A percentile compares a stretch with the other conserved stretches of the same genome.
Conservation (phyloP, 768 basidiomycete genomes). For the Kwoniella newhampshirensis region DNA sequence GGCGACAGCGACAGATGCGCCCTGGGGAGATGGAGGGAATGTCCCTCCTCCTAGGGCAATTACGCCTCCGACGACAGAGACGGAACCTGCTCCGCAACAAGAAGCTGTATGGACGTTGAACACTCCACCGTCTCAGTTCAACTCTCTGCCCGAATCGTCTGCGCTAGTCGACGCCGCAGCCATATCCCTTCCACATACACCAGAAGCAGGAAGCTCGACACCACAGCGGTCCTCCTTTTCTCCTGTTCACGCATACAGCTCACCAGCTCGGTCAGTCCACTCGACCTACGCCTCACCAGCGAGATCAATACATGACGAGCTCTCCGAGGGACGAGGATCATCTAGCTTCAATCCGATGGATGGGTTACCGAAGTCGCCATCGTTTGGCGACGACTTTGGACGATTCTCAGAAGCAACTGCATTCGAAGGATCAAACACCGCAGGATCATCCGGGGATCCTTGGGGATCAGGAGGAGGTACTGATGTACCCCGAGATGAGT, state of each 20-base stretch:
- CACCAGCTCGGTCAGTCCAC: not conserved
- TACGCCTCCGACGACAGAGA: too few relatives aligned
- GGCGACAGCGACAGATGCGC: not conserved
- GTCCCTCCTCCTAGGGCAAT: not conserved
- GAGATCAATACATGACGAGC: not conserved
- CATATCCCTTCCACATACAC: not conserved
- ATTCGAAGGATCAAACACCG: too few relatives aligned
- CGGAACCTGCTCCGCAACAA: too few relatives aligned
- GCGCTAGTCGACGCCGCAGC: not conserved
- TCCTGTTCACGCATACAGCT: not conserved
- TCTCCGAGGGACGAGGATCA: not conserved
- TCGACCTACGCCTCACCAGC: not conserved
- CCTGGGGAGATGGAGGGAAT: not conserved
- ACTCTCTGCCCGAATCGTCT: too few relatives aligned
- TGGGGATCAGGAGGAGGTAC: slow-evolving; percentile 16
- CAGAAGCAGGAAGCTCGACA: not conserved
- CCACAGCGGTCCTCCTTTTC: not conserved
- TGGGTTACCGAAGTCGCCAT: slow-evolving; percentile 31
- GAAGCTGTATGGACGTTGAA: too few relatives aligned
- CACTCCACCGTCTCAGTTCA: too few relatives aligned
- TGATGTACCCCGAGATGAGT: not conserved
- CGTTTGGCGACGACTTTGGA: slow-evolving; percentile 36
- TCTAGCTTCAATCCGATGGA: not conserved
- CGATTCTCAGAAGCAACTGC: slow-evolving; percentile 23
- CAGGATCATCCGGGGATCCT: slow-evolving; percentile 15